phyloP scores from a whole-genome alignment of 192 early-diverging fungal genomes.

The Borealophlyctis nickersoniae region DNA sequence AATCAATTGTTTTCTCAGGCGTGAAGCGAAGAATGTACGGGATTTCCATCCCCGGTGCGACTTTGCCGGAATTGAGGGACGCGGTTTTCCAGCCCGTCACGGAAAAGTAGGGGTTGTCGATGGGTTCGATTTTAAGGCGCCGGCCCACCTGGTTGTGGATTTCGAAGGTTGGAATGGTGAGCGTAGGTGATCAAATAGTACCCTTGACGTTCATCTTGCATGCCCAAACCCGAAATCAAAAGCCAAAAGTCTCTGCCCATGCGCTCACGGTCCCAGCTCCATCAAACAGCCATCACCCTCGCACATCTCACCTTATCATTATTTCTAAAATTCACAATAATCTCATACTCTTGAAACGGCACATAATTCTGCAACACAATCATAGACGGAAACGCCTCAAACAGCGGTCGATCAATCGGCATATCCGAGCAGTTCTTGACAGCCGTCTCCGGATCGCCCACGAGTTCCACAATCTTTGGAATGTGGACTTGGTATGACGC shows the following conservation, averaged over 20 bases:
- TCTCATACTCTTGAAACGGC: constrained; percentile 54
- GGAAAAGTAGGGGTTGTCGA: constrained; percentile 45
- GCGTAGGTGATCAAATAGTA: neutral
- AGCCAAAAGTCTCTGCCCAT: neutral
- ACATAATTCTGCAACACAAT: constrained; percentile 44
- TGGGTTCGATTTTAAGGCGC: constrained; percentile 47
- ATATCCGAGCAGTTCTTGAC: constrained; percentile 34
- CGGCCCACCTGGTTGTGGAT: constrained; percentile 40
- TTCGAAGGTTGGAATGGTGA: too few relatives aligned
- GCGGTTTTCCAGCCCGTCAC: constrained; percentile 38
- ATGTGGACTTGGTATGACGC: constrained; percentile 9
- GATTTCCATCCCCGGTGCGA: constrained; percentile 63
- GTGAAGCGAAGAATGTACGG: constrained; percentile 51
- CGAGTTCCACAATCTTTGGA: constrained; percentile 36
- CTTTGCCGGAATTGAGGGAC: constrained; percentile 47
- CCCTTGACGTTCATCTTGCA: neutral
- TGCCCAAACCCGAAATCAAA: neutral
- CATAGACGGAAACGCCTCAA: constrained; percentile 48
- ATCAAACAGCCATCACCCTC: neutral
- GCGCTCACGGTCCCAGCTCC: neutral
- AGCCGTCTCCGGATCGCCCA: constrained; percentile 25
- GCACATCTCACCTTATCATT: constrained; percentile 53
- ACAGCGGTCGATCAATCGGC: constrained; percentile 49
- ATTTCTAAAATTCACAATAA: constrained; percentile 53
- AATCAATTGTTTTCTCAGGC: constrained; percentile 55